Evolutionary conservation across 345 rosid genomes (phyloP).

Genomic region (Durio zibethinus): DNA sequence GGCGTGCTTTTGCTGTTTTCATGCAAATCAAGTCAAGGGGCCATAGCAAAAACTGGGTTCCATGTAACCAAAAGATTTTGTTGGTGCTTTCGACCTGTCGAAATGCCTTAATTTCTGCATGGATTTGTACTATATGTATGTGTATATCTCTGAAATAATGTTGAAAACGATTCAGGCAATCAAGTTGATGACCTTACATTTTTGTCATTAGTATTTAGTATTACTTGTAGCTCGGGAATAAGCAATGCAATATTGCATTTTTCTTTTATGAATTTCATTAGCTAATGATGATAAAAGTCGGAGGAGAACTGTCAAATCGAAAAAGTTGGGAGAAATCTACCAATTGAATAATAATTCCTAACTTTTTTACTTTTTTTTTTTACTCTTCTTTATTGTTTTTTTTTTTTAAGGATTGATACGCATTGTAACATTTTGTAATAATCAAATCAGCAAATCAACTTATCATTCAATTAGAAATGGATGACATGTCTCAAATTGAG

Average conservation of each 20-base stretch:
- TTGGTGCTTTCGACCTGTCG: conserved; percentile 12
- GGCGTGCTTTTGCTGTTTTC: conserved; percentile 51
- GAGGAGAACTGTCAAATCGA: background rate
- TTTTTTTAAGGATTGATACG: too few species aligned
- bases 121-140: background rate
- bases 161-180: background rate
- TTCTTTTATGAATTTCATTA: background rate
- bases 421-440: too few species aligned
- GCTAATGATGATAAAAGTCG: background rate
- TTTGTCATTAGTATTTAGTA: conserved; percentile 7
- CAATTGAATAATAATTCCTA: background rate
- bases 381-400: too few species aligned
- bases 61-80: background rate
- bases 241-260: background rate
- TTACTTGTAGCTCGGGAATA: conserved; percentile 4
- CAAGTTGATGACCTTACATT: background rate
- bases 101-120: background rate
- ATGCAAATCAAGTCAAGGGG: conserved; percentile 18
- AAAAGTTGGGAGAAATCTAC: background rate
- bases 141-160: conserved; percentile 1
- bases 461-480: too few species aligned
- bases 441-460: too few species aligned
- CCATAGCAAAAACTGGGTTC: background rate
- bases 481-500: too few species aligned
- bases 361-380: too few species aligned